Base-by-base conservation (phyloP, 441 rosid genomes). In the Corymbia calophylla region DNA sequence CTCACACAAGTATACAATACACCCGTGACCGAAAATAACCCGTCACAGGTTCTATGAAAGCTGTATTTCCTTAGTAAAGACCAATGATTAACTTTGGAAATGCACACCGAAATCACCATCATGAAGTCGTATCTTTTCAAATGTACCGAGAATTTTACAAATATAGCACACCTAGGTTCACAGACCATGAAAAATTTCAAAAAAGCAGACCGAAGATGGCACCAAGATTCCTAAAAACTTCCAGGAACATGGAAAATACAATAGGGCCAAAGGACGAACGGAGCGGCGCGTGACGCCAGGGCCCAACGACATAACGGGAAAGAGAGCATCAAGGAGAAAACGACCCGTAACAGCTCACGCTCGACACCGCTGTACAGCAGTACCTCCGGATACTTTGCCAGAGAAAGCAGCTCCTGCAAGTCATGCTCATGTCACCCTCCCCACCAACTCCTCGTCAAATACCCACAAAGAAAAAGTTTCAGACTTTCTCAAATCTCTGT, bases 301-400 rank as follows among this genome's bases (percentile, higher is more conserved):
- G 51, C 51, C 51, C 84, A 23, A 44, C 27, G 84, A 23, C 51
- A 44, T 12, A 13, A 77, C 23, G 13, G 84, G 89, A 88, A 89
- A 89, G 86, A 89, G 87, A 91, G 92, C 87, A 87, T 44, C 64
- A 23, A 70, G 73, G 73, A 25, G 88, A 89, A 88, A 91, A 68
- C 66, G 92, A 91, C 90, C 89, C 88, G 12, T 87, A 81, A 89
- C 90, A 89, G 60, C 88, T 81, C 86, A 87, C 23, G 53, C 80
- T 47, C 51, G 49, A 48, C 70, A 8, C 54, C 9, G 48, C 54
- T 9, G 31, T 55, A 87, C 54, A 23, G 25, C 54, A 23, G 25
- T 73, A 87, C 39, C 66, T 60, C 19, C 55, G 77, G 55, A 62
- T 77, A 86, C 90, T n/a, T 87, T 7, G 27, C 48, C 13, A 15